Evolutionary conservation across 208 protist genomes (phyloP), one percentile per base, ranked within the genome.

Genomic region (Naegleria fowleri): DNA sequence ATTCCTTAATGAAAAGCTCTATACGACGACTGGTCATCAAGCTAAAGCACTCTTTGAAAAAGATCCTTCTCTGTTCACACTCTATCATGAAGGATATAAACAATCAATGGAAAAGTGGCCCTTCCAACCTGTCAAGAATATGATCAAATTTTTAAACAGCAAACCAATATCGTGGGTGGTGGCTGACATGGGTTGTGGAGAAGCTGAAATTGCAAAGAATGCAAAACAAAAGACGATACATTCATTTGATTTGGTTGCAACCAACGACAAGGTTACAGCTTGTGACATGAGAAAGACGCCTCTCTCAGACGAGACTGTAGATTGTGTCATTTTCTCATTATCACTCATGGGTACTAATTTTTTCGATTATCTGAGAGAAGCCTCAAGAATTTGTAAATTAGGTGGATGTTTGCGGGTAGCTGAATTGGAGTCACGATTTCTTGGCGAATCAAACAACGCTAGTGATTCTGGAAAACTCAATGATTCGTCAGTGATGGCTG

Each of bases 321-420:
- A 96, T 86, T 91, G 95, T n/a, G 93, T 87, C 38, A 91, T 96
- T 58, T 96, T 95, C 79, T 96, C 91, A 59, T 83, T 96, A 6
- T 93, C 94, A 38, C 91, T 96, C 43, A 96, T 96, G 95, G 95
- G 95, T 25, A 95, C 95, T 9, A 95, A 96, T 91, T 93, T 92
- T 84, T 52, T 89, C 9, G 94, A 96, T 52, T 96, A 95, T 89
- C 22, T 96, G 9, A 84, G 41, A n/a, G 95, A 96, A 83, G 95
- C 95, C 0, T 39, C 92, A 33, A 88, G 95, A 36, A 51, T 95
- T 29, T 79, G 96, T 9, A 93, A 93, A 36, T 0, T 38, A 48
- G 90, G 86, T 75, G 86, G 48, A 25, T 36, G 25, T 38, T 40
- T 89, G n/a, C 36, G 41, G 7, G 39, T 89, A n/a, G 86, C 51